Evolutionary conservation across 208 protist species (phyloP).

Genomic region (Leishmania gerbilli): DNA sequence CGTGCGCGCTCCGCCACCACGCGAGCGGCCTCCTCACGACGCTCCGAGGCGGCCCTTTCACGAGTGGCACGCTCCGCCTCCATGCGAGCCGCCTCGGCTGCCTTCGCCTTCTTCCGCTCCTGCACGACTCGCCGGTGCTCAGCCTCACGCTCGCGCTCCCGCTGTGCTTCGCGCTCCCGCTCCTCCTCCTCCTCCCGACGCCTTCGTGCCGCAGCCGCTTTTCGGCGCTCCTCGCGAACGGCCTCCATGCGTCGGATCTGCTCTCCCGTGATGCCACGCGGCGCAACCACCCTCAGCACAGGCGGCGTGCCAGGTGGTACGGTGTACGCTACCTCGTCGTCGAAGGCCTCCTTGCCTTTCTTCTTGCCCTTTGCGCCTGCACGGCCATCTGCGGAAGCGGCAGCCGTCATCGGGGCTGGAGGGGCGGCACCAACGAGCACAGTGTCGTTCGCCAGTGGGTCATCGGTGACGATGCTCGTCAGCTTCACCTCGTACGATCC

Average conservation of each 20-base stretch:
- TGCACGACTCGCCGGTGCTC: constrained; percentile 53
- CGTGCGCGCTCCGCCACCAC: constrained; percentile 41
- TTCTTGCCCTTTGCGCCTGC: not conserved
- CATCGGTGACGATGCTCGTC: constrained; percentile 9
- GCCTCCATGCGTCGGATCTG: constrained; percentile 50
- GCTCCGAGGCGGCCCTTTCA: constrained; percentile 36
- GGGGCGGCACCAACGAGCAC: constrained; percentile 23
- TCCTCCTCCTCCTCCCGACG: constrained; percentile 56
- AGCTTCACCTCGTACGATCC: constrained; percentile 32
- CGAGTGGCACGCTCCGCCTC: constrained; percentile 31
- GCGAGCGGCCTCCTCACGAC: constrained; percentile 42
- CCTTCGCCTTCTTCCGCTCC: constrained; percentile 53
- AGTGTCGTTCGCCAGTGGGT: constrained; percentile 21
- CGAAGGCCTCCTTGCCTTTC: not conserved
- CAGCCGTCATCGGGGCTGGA: not conserved
- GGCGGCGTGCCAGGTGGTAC: constrained; percentile 15
- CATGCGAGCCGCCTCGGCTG: constrained; percentile 35
- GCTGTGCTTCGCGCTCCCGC: constrained; percentile 45
- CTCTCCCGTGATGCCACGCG: constrained; percentile 45
- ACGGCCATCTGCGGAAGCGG: not conserved
- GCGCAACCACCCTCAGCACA: constrained; percentile 32
- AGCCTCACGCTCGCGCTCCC: constrained; percentile 58
- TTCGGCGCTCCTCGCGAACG: constrained; percentile 52
- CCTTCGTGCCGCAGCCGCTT: constrained; percentile 42
- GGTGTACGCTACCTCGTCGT: not conserved